These are phyloP conservation scores for Suillus tomentosus DNA, from an alignment of 768 basidiomycete genomes.

Conservation along the genomic window DNA sequence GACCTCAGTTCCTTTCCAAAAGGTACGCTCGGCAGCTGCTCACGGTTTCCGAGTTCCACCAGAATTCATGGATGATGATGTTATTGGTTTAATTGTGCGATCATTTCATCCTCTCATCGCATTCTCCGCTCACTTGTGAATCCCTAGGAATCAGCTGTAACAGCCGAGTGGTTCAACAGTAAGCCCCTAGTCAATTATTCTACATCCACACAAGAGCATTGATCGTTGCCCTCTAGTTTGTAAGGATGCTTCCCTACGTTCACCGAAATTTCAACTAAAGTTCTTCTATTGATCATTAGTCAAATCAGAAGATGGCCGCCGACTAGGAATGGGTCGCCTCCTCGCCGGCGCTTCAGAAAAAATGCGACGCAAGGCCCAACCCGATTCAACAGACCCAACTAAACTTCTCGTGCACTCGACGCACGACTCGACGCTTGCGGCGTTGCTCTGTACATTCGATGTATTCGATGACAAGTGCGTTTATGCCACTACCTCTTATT, in stretches of 20 bases:
- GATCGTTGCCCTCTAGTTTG: conserved; percentile 24
- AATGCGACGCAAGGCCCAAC: conserved; percentile 58
- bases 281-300: conserved; percentile 42
- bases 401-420: conserved; percentile 71
- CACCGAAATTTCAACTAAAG: conserved; percentile 6
- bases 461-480: conserved; percentile 70
- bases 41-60: conserved; percentile 72
- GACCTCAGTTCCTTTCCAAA: conserved; percentile 7
- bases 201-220: neutral
- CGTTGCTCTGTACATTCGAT: conserved; percentile 62
- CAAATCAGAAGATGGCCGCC: conserved; percentile 71
- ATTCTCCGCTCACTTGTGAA: neutral
- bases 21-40: conserved; percentile 70
- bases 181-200: conserved; percentile 15
- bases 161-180: conserved; percentile 80
- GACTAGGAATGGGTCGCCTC: conserved; percentile 76
- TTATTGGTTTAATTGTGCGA: conserved; percentile 61
- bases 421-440: conserved; percentile 74
- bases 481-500: neutral
- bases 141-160: conserved; percentile 66
- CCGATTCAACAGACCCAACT: conserved; percentile 48
- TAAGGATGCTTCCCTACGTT: conserved; percentile 16
- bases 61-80: conserved; percentile 66
- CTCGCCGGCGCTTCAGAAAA: conserved; percentile 63
- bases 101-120: neutral